Conservation (phyloP, 495 filamentous ascomycete species). For the Paragyromitra xinjiangensis region DNA sequence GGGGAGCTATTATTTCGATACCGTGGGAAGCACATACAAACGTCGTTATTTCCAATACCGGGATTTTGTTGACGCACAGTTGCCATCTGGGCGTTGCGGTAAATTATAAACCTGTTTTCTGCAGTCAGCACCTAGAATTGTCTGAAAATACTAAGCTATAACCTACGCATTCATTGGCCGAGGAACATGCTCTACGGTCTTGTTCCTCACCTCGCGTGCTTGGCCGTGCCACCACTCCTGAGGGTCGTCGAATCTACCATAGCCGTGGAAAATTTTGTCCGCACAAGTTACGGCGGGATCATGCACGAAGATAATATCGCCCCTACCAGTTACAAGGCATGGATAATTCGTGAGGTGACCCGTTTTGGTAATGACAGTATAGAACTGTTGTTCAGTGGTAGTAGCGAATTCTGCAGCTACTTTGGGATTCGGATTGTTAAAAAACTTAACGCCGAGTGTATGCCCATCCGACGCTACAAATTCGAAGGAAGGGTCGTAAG, state of each 20-base stretch:
- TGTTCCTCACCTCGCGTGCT: conserved; percentile 9
- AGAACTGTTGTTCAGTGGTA: neutral
- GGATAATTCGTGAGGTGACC: conserved; percentile 16
- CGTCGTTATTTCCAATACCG: conserved; percentile 42
- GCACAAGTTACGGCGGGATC: conserved; percentile 9
- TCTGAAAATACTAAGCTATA: neutral
- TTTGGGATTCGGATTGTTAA: conserved; percentile 3
- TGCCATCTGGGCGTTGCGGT: conserved; percentile 33
- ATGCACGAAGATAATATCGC: conserved; percentile 32
- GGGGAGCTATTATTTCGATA: neutral
- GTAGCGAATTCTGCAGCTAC: neutral
- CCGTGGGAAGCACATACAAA: conserved; percentile 28
- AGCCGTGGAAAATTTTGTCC: conserved; percentile 2
- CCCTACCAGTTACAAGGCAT: conserved; percentile 16
- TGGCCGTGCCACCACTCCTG: conserved; percentile 3
- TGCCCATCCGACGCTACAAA: conserved; percentile 38
- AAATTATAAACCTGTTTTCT: conserved; percentile 34
- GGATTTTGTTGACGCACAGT: conserved; percentile 33
- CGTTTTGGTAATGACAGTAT: conserved; percentile 15
- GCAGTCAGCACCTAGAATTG: neutral
- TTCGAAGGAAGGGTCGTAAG: conserved; percentile 24
- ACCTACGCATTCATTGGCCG: conserved; percentile 47
- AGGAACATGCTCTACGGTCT: conserved; percentile 19
- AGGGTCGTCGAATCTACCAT: conserved; percentile 5
- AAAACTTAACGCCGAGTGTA: conserved; percentile 21